A percentile compares a stretch with the other conserved stretches of the same genome.
Evolutionary conservation across 2,329 filamentous ascomycete genomes (phyloP).

Genomic region (Pestalotiopsis sp.): DNA sequence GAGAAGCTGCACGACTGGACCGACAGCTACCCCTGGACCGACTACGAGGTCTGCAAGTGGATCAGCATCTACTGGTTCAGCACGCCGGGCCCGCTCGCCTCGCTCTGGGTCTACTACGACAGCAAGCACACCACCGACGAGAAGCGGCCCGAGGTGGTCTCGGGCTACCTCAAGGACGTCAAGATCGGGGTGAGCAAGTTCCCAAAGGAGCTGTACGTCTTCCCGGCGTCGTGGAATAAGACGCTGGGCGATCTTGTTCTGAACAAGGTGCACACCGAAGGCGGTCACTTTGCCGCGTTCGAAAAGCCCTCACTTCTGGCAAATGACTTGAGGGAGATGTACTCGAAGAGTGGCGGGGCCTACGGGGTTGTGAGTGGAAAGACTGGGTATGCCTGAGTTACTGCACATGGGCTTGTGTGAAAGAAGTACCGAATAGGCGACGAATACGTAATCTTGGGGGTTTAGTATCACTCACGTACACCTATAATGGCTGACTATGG

Average conservation of each 20-base stretch:
- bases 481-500: too few relatives aligned
- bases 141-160: conserved; percentile 48
- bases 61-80: conserved; percentile 74
- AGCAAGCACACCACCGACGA: conserved; percentile 55
- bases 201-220: conserved; percentile 49
- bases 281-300: conserved; percentile 53
- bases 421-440: too few relatives aligned
- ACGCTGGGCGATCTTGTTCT: conserved; percentile 54
- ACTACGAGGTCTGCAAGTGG: conserved; percentile 78
- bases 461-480: not conserved
- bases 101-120: conserved; percentile 72
- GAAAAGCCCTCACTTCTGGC: conserved; percentile 48
- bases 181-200: conserved; percentile 51
- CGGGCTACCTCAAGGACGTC: conserved; percentile 30
- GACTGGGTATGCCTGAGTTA: not conserved
- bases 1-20: conserved; percentile 81
- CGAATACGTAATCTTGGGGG: too few relatives aligned
- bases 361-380: conserved; percentile 8
- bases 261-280: conserved; percentile 40
- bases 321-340: conserved; percentile 49
- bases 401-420: not conserved
- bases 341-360: conserved; percentile 40
- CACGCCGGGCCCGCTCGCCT: conserved; percentile 64
- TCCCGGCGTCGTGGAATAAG: conserved; percentile 50
- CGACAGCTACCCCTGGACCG: conserved; percentile 70